Percentiles rank a stretch among this genome's conserved stretches.
These are phyloP conservation scores for Beauveria medogensis DNA, from an alignment of 2,329 filamentous ascomycete genomes.

Conservation along the genomic window DNA sequence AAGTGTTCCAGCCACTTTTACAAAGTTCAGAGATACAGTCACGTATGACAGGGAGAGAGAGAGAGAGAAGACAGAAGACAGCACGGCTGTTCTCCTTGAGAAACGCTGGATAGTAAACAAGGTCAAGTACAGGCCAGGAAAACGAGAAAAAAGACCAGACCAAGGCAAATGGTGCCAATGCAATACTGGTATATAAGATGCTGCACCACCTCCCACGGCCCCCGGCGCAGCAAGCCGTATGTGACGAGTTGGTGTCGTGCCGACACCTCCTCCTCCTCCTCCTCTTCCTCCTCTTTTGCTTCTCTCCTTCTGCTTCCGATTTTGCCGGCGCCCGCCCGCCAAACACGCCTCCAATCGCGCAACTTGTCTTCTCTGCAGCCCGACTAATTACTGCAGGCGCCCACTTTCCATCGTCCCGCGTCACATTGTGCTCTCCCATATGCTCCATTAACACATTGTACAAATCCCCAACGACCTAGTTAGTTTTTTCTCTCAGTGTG, in stretches of 20 bases:
- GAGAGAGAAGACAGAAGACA: neutral
- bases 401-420: neutral
- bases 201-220: neutral
- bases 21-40: neutral
- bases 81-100: neutral
- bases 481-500: too few relatives aligned
- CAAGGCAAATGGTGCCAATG: neutral
- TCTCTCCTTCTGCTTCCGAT: neutral
- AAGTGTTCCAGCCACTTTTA: slow-evolving; percentile 9
- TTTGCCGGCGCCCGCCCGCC: neutral
- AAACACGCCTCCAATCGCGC: neutral
- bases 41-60: neutral
- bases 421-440: neutral
- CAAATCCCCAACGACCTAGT: too few relatives aligned
- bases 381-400: slow-evolving; percentile 7
- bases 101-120: too few relatives aligned
- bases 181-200: neutral
- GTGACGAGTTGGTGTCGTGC: neutral
- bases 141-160: neutral
- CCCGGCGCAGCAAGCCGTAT: neutral
- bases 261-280: too few relatives aligned
- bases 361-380: neutral
- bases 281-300: neutral
- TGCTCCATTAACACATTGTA: too few relatives aligned
- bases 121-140: too few relatives aligned